These are phyloP conservation scores for Neolentinus lepideus DNA, from an alignment of 1,284 basidiomycete species.

Conservation along the genomic window DNA sequence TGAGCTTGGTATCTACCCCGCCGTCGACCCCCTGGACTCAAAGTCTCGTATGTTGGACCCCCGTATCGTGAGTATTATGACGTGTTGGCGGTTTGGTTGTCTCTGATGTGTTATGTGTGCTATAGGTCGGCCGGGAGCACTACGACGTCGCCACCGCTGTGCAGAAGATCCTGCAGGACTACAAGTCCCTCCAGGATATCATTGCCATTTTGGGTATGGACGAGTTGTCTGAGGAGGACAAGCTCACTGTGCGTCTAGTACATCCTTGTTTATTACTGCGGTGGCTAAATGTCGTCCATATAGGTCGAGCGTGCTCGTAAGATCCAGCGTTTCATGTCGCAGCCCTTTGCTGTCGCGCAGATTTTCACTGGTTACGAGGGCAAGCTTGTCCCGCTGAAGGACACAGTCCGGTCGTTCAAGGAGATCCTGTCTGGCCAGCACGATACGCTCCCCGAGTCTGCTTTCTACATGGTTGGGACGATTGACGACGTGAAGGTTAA, in stretches of 20 bases:
- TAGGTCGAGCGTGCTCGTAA: constrained; percentile 85
- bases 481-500: constrained; percentile 95
- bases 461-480: constrained; percentile 92
- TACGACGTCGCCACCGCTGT: constrained; percentile 93
- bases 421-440: constrained; percentile 90
- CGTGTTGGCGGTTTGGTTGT: constrained; percentile 3
- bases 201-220: constrained; percentile 99
- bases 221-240: constrained; percentile 99
- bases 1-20: constrained; percentile 99
- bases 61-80: constrained; percentile 72
- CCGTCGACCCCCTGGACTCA: constrained; percentile 98
- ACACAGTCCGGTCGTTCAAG: constrained; percentile 91
- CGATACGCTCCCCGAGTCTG: constrained; percentile 88
- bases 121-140: constrained; percentile 77
- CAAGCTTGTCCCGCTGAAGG: constrained; percentile 89
- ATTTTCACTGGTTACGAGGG: constrained; percentile 99
- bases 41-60: constrained; percentile 99
- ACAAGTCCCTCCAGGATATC: constrained; percentile 98
- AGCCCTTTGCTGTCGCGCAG: constrained; percentile 99
- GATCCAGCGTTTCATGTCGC: constrained; percentile 98
- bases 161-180: constrained; percentile 98
- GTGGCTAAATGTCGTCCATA: constrained; percentile 10
- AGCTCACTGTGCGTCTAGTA: constrained; percentile 74
- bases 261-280: background rate
- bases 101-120: background rate